Evolutionary conservation across 108 stramenopile genomes (phyloP).

Genomic region (Chaetoceros muelleri): DNA sequence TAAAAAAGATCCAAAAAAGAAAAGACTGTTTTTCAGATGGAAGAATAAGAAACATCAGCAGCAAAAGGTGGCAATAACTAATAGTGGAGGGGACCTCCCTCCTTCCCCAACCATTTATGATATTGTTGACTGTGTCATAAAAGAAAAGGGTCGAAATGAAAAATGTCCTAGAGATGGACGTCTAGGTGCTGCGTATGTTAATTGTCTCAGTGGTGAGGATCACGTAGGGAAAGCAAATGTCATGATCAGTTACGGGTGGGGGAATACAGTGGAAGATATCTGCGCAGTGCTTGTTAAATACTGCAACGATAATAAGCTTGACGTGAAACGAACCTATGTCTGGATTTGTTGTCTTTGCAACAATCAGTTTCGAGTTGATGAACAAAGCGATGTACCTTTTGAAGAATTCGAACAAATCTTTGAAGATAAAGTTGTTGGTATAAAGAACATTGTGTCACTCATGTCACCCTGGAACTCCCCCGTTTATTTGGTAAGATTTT

Average conservation of each 20-base stretch:
- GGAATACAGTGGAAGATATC: background rate
- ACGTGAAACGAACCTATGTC: background rate
- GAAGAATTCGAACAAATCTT: background rate
- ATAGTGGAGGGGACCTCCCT: too few species aligned
- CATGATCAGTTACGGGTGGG: background rate
- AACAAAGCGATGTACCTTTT: background rate
- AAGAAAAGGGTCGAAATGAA: background rate
- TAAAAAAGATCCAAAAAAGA: too few species aligned
- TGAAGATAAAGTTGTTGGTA: background rate
- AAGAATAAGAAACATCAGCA: too few species aligned
- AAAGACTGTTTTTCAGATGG: too few species aligned
- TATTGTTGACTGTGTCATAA: background rate
- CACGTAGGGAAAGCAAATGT: background rate
- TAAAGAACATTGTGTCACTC: background rate
- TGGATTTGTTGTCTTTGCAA: background rate
- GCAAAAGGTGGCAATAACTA: too few species aligned
- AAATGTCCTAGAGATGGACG: background rate
- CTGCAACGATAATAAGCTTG: background rate
- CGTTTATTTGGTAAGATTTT: background rate
- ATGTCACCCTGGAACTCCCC: background rate
- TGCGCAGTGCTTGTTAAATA: background rate
- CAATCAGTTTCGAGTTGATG: background rate
- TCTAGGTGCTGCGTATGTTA: background rate
- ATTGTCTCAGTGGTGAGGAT: conserved; percentile 1
- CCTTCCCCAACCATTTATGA: too few species aligned